These are phyloP conservation scores for Yamadazyma taylorii DNA, from an alignment of 1,139 yeast genomes.

Conservation along the genomic window DNA sequence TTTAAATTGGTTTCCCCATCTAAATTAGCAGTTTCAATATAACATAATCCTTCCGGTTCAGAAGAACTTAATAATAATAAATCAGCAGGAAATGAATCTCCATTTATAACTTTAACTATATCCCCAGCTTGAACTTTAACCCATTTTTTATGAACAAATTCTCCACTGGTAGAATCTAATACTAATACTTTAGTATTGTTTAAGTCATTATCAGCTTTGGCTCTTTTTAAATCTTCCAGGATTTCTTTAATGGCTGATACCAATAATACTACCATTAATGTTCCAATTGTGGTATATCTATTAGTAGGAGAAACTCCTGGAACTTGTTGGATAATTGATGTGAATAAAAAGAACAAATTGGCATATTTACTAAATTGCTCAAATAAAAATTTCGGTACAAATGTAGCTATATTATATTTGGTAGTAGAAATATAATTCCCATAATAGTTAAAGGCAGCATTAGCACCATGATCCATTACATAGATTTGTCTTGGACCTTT, in stretches of 20 bases:
- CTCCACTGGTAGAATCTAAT: slow-evolving; percentile 58
- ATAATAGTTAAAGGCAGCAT: slow-evolving; percentile 56
- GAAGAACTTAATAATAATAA: slow-evolving; percentile 81
- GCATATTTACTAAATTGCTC: slow-evolving; percentile 98
- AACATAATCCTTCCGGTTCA: slow-evolving; percentile 97
- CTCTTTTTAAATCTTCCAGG: slow-evolving; percentile 87
- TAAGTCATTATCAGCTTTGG: slow-evolving; percentile 83
- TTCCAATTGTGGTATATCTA: slow-evolving; percentile 92
- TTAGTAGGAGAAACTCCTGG: slow-evolving; percentile 97
- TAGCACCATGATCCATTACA: slow-evolving; percentile 60
- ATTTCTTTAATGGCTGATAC: slow-evolving; percentile 94
- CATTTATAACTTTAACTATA: slow-evolving; percentile 78
- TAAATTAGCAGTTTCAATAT: slow-evolving; percentile 93
- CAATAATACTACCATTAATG: slow-evolving; percentile 75
- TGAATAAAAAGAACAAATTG: slow-evolving; percentile 87
- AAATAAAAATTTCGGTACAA: slow-evolving; percentile 88
- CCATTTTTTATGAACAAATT: slow-evolving; percentile 74
- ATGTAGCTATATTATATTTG: slow-evolving; percentile 93
- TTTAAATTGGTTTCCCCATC: slow-evolving; percentile 98
- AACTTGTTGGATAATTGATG: slow-evolving; percentile 93
- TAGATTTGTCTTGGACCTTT: slow-evolving; percentile 64
- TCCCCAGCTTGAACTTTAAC: slow-evolving; percentile 90
- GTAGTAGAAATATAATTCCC: slow-evolving; percentile 94
- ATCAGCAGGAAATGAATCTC: slow-evolving; percentile 95
- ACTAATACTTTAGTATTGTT: slow-evolving; percentile 78